Evolutionary conservation across 1,139 yeast species (phyloP).

Genomic region (Pichia sp.): DNA sequence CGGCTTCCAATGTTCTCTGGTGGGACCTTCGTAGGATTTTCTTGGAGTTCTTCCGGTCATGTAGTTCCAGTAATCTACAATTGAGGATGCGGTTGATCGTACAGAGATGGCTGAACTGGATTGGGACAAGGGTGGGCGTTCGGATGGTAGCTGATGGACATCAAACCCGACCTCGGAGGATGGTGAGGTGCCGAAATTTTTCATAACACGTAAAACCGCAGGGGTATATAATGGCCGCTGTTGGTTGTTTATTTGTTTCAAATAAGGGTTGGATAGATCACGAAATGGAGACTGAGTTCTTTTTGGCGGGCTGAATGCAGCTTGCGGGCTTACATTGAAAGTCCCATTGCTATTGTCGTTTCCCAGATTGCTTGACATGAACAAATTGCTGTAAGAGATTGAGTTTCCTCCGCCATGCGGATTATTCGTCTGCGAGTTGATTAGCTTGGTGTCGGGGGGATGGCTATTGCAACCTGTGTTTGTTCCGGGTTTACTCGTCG

Average conservation of each 20-base stretch:
- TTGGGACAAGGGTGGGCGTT: slow-evolving; percentile 22
- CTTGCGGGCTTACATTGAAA: neutral
- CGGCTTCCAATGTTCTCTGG: slow-evolving; percentile 73
- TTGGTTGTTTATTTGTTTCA: slow-evolving; percentile 62
- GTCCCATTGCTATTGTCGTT: neutral
- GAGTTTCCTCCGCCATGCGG: neutral
- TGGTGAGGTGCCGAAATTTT: slow-evolving; percentile 4
- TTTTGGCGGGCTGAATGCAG: slow-evolving; percentile 21
- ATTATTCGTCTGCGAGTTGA: neutral
- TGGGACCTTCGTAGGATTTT: slow-evolving; percentile 40
- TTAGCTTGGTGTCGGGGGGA: neutral
- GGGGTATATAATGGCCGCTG: slow-evolving; percentile 86
- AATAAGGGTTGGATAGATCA: slow-evolving; percentile 27
- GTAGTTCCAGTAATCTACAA: slow-evolving; percentile 28
- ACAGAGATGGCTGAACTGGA: slow-evolving; percentile 26
- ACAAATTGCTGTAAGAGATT: neutral
- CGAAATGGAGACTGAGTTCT: slow-evolving; percentile 30
- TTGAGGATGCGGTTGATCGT: slow-evolving; percentile 25
- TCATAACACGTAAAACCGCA: slow-evolving; percentile 62
- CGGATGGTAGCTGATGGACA: slow-evolving; percentile 9
- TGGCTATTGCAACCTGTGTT: too few species aligned
- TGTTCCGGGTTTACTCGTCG: neutral
- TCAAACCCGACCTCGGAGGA: slow-evolving; percentile 15
- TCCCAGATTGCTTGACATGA: neutral
- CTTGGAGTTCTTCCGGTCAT: slow-evolving; percentile 26